phyloP scores from a whole-genome alignment of 1,139 yeast genomes.

The Yamadazyma membranifaciens region DNA sequence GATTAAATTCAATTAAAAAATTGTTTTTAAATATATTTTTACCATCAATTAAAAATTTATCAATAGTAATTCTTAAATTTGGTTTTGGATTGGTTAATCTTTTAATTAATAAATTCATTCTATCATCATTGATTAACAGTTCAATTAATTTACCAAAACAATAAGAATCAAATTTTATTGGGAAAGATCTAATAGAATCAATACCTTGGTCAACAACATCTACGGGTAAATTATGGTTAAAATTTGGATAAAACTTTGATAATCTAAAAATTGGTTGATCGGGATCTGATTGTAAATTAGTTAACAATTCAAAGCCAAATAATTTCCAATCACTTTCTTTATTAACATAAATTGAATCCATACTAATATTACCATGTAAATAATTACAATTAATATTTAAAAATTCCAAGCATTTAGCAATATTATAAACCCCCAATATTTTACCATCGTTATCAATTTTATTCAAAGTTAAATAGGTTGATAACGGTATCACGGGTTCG shows the following conservation, averaged over 20 bases:
- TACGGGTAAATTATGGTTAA: constrained; percentile 13
- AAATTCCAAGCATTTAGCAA: constrained; percentile 57
- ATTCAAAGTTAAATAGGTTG: constrained; percentile 25
- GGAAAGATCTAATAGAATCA: constrained; percentile 37
- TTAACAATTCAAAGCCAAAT: constrained; percentile 77
- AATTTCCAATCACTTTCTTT: constrained; percentile 78
- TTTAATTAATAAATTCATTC: constrained; percentile 10
- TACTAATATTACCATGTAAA: constrained; percentile 62
- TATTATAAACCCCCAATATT: constrained; percentile 58
- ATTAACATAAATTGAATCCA: constrained; percentile 61
- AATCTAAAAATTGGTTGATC: constrained; percentile 45
- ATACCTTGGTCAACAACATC: constrained; percentile 42
- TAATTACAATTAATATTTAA: constrained; percentile 64
- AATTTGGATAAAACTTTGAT: constrained; percentile 16
- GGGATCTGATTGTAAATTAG: constrained; percentile 50
- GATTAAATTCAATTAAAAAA: constrained; percentile 44
- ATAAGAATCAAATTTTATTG: constrained; percentile 60
- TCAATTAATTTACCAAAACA: constrained; percentile 56
- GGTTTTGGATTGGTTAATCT: constrained; percentile 23
- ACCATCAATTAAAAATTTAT: constrained; percentile 49
- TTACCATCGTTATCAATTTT: constrained; percentile 33
- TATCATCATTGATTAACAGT: constrained; percentile 4
- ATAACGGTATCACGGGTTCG: constrained; percentile 70
- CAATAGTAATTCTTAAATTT: constrained; percentile 47
- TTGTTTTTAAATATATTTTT: constrained; percentile 39